Base-by-base conservation (phyloP, 1,139 yeast species). In the Pichia sp. region DNA sequence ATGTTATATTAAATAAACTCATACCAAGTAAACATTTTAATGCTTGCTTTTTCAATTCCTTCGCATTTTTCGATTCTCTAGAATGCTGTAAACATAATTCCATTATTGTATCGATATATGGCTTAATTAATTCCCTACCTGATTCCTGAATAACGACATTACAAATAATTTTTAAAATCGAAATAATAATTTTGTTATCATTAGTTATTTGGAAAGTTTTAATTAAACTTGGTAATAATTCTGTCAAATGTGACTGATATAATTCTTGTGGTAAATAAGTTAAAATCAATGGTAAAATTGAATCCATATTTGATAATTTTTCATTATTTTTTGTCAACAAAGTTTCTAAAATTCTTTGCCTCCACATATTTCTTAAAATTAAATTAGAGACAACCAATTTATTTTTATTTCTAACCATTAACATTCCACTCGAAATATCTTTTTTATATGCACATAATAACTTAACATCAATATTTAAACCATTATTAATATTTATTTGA, bases 1-100 rank as follows among this genome's bases (percentile, higher is more conserved):
- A 60, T n/a, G 48, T 40, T 46, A 70, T 54, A 25, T 73, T 67
- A 48, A 53, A 76, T 53, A 8, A 63, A 56, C 25, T 58, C 51
- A 58, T 44, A 4, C 40, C 81, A 22, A 70, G 65, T 43, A 89
- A 63, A 52, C 87, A 76, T 48, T 71, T 69, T 47, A 89, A 66
- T 3, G 87, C 69, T 33, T 74, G 66, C 9, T 71, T 59, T 46
- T 94, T 74, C 2, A 85, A 83, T 4, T 70, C 73, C 23, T 55
- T 20, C 6, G 37, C 23, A 9, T 40, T 16, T 10, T 29, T 24
- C n/a, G n/a, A n/a, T n/a, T n/a, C n/a, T n/a, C n/a, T n/a, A n/a
- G n/a, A n/a, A n/a, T n/a, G n/a, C n/a, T n/a, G n/a, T 8, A 47
- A 20, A 24, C 53, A 39, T n/a, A 43, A n/a, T 27, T 44, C 37